Base-by-base conservation (phyloP, 129 eudicot species). In the Chrysanthemum makinoi region DNA sequence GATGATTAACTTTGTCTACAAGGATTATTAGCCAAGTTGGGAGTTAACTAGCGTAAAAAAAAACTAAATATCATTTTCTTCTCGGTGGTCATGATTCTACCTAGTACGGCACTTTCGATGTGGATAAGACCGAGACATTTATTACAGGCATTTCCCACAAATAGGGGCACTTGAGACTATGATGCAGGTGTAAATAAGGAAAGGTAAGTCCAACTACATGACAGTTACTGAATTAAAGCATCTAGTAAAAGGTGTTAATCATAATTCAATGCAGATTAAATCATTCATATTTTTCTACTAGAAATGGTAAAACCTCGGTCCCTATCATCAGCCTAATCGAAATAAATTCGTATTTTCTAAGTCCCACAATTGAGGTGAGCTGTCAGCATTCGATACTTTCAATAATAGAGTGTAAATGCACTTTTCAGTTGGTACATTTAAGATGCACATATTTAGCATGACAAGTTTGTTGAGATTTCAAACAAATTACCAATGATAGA, bases 121-220 rank as follows among this genome's bases (percentile, higher is more conserved):
- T 11, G 53, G 65, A 56, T 56, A 70, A 70, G 66, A 56, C 22
- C 74, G 57, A 30, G 65, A 9, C 64, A 33, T 11, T 65, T 48
- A 67, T 67, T 46, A 20, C 35, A 62, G 30, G 33, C n/a, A 62
- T 73, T 69, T 73, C 24, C 71, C 69, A 73, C 71, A 73, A 51
- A 53, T 62, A 50, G 77, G 77, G 77, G 77, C 63, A 62, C 70
- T 62, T 73, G 70, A 73, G 44, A 73, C 35, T 48, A 55, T 13
- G 55, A 17, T 59, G 76, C 49, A 60, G 51, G 49, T 72, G 30
- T 48, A 49, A 49, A 73, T 51, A 61, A 62, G 63, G 68, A 73
- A 62, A 73, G 70, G 30, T 13, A 62, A 62, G 70, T 73, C 77
- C 70, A 50, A 73, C 77, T 62, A 73, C 77, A 61, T 13, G 10